phyloP scores from a whole-genome alignment of 257 asterid species.

The Fraxinus americana region DNA sequence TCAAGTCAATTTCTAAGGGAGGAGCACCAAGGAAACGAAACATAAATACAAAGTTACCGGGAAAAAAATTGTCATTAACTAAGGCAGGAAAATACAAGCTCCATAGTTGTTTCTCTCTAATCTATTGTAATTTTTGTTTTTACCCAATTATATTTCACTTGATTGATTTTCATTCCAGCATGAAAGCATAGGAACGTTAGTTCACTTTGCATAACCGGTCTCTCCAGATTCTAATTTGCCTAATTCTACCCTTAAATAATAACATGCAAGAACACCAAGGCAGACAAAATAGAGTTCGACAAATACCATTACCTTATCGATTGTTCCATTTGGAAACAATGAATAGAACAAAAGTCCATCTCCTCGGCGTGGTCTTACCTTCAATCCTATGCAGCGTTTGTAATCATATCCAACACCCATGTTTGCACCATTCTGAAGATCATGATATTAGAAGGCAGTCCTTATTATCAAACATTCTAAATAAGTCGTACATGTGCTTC shows the following conservation, averaged over 20 bases:
- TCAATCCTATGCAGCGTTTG: conserved; percentile 66
- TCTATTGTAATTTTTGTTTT: neutral
- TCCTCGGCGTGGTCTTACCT: conserved; percentile 82
- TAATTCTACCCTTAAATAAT: neutral
- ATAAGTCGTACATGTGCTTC: too few relatives aligned
- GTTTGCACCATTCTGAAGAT: conserved; percentile 62
- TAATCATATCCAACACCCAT: conserved; percentile 59
- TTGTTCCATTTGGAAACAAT: conserved; percentile 69
- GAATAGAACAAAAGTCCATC: conserved; percentile 93
- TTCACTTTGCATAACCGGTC: neutral
- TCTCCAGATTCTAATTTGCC: neutral
- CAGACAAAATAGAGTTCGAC: neutral
- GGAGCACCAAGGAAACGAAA: too few relatives aligned
- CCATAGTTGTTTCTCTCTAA: neutral
- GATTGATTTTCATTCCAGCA: too few relatives aligned
- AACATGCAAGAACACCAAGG: neutral
- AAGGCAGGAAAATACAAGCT: too few relatives aligned
- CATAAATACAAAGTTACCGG: too few relatives aligned
- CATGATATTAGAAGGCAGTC: conserved; percentile 15
- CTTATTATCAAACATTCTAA: conserved; percentile 1
- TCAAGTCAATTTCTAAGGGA: too few relatives aligned
- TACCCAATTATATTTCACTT: too few relatives aligned
- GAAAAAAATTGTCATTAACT: too few relatives aligned
- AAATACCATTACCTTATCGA: conserved; percentile 48
- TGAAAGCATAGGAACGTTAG: neutral